Evolutionary conservation across 2,329 filamentous ascomycete species (phyloP).

Genomic region (Talaromyces albobiverticillius): DNA sequence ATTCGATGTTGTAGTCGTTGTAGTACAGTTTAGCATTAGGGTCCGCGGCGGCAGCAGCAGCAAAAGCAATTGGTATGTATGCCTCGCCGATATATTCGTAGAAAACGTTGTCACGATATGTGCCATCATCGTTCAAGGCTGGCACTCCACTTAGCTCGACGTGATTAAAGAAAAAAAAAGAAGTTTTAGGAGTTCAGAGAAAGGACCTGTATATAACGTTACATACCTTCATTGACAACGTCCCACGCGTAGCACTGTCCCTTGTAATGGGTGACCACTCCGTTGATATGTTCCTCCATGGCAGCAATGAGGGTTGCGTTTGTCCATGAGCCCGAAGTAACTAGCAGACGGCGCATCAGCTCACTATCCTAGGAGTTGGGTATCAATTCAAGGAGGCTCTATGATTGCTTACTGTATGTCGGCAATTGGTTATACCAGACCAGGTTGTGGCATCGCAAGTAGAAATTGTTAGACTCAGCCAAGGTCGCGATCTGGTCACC

Average conservation of each 20-base stretch:
- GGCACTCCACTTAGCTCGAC: constrained; percentile 23
- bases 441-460: constrained; percentile 62
- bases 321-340: constrained; percentile 54
- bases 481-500: constrained; percentile 51
- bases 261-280: constrained; percentile 34
- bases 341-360: constrained; percentile 22
- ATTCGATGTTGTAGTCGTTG: constrained; percentile 48
- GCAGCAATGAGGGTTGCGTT: constrained; percentile 55
- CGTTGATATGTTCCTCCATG: constrained; percentile 48
- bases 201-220: constrained; percentile 6
- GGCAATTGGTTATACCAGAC: constrained; percentile 50
- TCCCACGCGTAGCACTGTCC: constrained; percentile 39
- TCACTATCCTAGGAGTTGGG: constrained; percentile 41
- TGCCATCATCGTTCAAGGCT: constrained; percentile 53
- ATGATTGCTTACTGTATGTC: constrained; percentile 50
- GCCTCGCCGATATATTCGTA: constrained; percentile 66
- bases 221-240: constrained; percentile 37
- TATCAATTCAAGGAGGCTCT: constrained; percentile 8
- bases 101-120: constrained; percentile 61
- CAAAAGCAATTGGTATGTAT: constrained; percentile 68
- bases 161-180: background rate
- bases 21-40: constrained; percentile 69
- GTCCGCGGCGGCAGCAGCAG: constrained; percentile 64
- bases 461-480: constrained; percentile 39
- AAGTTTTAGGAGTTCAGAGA: no score